Percentiles rank a stretch among this genome's conserved stretches.
Evolutionary conservation across 2,329 filamentous ascomycete species (phyloP).

Genomic region (Zalaria sp.): DNA sequence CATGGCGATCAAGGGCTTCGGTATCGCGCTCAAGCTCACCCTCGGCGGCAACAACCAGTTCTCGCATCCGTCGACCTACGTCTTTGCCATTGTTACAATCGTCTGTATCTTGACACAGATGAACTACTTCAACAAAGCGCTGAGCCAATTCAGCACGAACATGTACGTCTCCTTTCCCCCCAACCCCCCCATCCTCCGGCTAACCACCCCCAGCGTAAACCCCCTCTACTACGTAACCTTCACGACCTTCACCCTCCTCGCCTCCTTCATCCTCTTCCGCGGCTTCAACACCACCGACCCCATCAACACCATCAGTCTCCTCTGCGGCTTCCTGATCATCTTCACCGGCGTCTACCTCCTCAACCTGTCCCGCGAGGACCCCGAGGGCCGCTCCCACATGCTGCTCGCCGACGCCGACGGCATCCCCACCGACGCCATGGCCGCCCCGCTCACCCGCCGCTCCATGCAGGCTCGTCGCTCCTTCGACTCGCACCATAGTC

Average conservation of each 20-base stretch:
- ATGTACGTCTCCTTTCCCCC: slow-evolving; percentile 49
- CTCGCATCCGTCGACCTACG: slow-evolving; percentile 85
- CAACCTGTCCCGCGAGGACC: slow-evolving; percentile 87
- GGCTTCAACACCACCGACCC: slow-evolving; percentile 91
- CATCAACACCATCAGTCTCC: slow-evolving; percentile 81
- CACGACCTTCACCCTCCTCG: slow-evolving; percentile 83
- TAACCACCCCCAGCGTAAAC: slow-evolving; percentile 53
- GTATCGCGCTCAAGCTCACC: slow-evolving; percentile 91
- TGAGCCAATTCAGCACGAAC: slow-evolving; percentile 92
- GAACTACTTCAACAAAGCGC: slow-evolving; percentile 99
- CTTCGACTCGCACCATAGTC: slow-evolving; percentile 31
- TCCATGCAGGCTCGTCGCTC: slow-evolving; percentile 86
- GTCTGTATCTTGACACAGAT: slow-evolving; percentile 98
- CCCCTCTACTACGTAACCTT: slow-evolving; percentile 97
- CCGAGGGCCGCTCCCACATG: slow-evolving; percentile 53
- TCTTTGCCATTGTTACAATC: slow-evolving; percentile 83
- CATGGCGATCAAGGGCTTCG: slow-evolving; percentile 98
- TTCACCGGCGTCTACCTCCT: slow-evolving; percentile 92
- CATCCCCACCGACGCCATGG: slow-evolving; percentile 82
- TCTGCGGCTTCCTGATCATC: slow-evolving; percentile 87
- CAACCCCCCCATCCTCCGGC: background rate
- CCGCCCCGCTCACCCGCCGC: slow-evolving; percentile 74
- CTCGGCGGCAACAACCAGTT: slow-evolving; percentile 92
- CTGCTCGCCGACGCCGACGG: slow-evolving; percentile 45
- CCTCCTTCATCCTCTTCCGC: slow-evolving; percentile 89